Evolutionary conservation across 208 protist species (phyloP).

Genomic region (Novymonas esmeraldas): DNA sequence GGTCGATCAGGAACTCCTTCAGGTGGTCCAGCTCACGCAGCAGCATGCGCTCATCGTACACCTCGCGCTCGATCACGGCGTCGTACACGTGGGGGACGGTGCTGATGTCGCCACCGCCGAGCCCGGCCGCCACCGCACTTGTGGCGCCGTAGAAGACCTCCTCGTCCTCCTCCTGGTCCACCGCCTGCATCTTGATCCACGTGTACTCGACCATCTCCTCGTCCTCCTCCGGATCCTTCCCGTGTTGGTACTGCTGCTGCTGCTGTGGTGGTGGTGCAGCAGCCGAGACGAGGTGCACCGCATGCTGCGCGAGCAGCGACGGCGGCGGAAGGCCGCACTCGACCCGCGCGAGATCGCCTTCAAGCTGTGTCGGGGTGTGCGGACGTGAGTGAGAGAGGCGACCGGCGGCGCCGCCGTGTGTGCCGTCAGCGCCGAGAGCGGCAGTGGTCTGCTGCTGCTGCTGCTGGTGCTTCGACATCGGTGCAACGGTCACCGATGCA

Average conservation of each 20-base stretch:
- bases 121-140: conserved; percentile 14
- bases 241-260: neutral
- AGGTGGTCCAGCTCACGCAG: conserved; percentile 71
- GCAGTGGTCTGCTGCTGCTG: too few relatives aligned
- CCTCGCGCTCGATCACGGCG: conserved; percentile 36
- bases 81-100: conserved; percentile 35
- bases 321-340: too few relatives aligned
- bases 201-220: conserved; percentile 14
- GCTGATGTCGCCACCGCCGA: conserved; percentile 34
- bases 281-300: neutral
- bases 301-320: too few relatives aligned
- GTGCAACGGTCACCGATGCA: too few relatives aligned
- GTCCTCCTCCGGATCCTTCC: conserved; percentile 3
- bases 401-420: too few relatives aligned
- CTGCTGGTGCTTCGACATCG: too few relatives aligned
- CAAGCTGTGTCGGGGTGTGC: too few relatives aligned
- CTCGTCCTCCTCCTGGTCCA: conserved; percentile 40
- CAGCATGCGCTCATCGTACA: conserved; percentile 52
- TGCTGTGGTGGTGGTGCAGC: neutral
- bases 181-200: conserved; percentile 31
- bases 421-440: too few relatives aligned
- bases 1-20: conserved; percentile 74
- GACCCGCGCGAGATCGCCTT: too few relatives aligned
- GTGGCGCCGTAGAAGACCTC: conserved; percentile 41
- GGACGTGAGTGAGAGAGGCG: too few relatives aligned